phyloP scores from a whole-genome alignment of 2,329 filamentous ascomycete species.

The Aspergillus unguis region DNA sequence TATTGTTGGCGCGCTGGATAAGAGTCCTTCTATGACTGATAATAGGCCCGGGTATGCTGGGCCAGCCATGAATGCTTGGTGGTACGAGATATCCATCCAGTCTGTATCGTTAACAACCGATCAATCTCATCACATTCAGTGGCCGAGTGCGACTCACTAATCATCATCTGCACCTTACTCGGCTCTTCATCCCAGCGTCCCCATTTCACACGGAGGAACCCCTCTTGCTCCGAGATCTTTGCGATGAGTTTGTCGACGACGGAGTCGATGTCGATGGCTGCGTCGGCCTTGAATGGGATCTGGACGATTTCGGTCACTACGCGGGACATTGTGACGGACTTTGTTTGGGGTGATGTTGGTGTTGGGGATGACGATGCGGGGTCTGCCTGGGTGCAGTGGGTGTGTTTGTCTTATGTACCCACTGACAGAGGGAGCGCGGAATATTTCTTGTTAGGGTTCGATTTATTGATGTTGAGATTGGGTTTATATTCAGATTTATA shows the following conservation, averaged over 20 bases:
- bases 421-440: neutral
- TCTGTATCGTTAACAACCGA: neutral
- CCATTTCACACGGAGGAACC: slow-evolving; percentile 2
- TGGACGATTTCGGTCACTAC: slow-evolving; percentile 3
- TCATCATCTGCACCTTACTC: slow-evolving; percentile 4
- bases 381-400: neutral
- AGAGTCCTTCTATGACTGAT: neutral
- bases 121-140: neutral
- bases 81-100: slow-evolving; percentile 1
- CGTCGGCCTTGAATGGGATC: neutral
- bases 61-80: neutral
- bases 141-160: neutral
- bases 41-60: neutral
- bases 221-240: neutral
- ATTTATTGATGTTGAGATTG: neutral
- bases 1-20: neutral
- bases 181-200: slow-evolving; percentile 5
- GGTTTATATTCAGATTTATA: no score
- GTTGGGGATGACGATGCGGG: neutral
- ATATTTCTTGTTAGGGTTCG: slow-evolving; percentile 2
- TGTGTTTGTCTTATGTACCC: no score
- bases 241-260: neutral
- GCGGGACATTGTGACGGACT: neutral
- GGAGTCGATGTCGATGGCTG: neutral
- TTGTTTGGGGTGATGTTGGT: neutral